Base-by-base conservation (phyloP, 345 rosid species). In the Euclidium syriacum region DNA sequence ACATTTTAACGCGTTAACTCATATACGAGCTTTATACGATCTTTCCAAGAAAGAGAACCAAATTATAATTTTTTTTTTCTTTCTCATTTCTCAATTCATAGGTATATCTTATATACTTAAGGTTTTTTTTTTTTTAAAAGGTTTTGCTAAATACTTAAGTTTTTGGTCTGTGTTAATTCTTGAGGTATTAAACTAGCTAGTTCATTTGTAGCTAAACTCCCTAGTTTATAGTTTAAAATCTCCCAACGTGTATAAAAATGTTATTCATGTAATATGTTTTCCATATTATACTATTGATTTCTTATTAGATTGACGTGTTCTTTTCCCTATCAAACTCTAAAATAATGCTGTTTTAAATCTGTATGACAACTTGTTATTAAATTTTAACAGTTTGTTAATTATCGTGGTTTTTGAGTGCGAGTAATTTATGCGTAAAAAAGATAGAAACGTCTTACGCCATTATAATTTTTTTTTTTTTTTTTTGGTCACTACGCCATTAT, bases 1-100 rank as follows among this genome's bases (percentile, higher is more conserved):
- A 49, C 52, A 70, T 34, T 62, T 62, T 14, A 53, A 70, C 73
- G 73, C 67, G 73, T 68, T 70, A 20, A 44, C 36, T 62, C 68
- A 7, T 16, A n/a, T n/a, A n/a, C n/a, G n/a, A n/a, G n/a, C n/a
- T n/a, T 42, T 22, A 20, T 47, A 44, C 56, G 51, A 62, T 22
- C 29, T 53, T 69, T 52, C 73, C 41, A 26, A 43, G 73, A 69
- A 69, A 69, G 34, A 34, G 50, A 12, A 62, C 32, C 22, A 51
- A 18, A 34, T 54, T 33, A 35, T 35, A 36, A 6, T 36, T 11
- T 6, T 36, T 36, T 36, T 6, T 36, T 4, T 36, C 8, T 29
- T 29, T 29, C 3, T 29, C 33, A 5, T 29, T 29, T 29, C 5
- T 1, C 5, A 9, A 29, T 29, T 29, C 5, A 29, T 3, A 29